Evolutionary conservation across 148 eudicot species (phyloP).

Genomic region (Camellia sinensis): DNA sequence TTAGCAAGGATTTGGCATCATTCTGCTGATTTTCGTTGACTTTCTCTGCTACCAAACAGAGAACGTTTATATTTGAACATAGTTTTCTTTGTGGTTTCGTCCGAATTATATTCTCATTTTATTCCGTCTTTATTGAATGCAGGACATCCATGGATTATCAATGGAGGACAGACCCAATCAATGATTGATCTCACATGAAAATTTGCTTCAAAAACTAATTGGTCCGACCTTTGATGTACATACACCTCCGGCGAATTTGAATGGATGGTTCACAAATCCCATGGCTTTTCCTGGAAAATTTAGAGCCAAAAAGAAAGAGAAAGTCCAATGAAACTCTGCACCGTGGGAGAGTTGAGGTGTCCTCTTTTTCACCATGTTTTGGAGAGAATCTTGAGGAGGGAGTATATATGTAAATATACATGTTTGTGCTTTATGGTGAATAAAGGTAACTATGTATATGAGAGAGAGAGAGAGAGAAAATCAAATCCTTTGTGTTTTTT

Average conservation of each 20-base stretch:
- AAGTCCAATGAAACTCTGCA: conserved; percentile 9
- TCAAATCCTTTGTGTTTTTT: conserved; percentile 7
- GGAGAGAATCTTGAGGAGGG: not conserved
- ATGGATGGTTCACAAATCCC: too few relatives aligned
- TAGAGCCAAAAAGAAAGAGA: not conserved
- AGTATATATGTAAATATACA: not conserved
- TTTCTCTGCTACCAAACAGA: conserved; percentile 3
- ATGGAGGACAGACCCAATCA: conserved; percentile 46
- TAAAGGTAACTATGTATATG: not conserved
- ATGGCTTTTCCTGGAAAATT: not conserved
- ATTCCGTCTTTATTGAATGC: conserved; percentile 14
- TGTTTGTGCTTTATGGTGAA: not conserved
- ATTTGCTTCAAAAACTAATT: not conserved
- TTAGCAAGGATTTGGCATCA: too few relatives aligned
- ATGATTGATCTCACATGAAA: conserved; percentile 30
- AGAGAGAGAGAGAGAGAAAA: not conserved
- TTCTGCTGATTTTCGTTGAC: not conserved
- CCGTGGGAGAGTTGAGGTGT: not conserved
- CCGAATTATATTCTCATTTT: not conserved
- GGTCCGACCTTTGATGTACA: not conserved
- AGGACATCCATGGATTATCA: conserved; percentile 85
- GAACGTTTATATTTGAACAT: not conserved
- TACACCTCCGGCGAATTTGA: not conserved
- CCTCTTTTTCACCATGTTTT: not conserved
- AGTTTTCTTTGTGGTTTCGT: not conserved